These are phyloP conservation scores for Aspergillus pseudoviridinutans DNA, from an alignment of 2,329 filamentous ascomycete genomes.

Conservation along the genomic window DNA sequence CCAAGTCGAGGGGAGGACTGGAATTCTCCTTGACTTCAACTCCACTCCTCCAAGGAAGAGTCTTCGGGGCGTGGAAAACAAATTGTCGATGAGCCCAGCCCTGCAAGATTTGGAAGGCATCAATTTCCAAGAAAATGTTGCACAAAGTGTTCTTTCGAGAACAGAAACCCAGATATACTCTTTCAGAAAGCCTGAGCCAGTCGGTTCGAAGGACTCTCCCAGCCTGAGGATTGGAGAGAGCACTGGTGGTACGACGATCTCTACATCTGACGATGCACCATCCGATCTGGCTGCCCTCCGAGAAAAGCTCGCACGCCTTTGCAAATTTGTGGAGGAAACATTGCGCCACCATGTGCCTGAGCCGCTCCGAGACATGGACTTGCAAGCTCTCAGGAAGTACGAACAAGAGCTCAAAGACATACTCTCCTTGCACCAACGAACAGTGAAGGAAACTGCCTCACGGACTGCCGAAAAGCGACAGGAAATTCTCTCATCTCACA, in stretches of 20 bases:
- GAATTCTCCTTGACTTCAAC: conserved; percentile 21
- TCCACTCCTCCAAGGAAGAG: conserved; percentile 8
- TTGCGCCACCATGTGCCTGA: background rate
- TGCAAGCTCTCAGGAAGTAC: conserved; percentile 12
- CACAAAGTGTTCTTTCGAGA: background rate
- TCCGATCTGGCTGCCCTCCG: background rate
- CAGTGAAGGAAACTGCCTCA: background rate
- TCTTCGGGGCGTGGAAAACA: background rate
- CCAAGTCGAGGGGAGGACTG: background rate
- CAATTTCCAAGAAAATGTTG: conserved; percentile 8
- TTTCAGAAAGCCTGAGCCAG: background rate
- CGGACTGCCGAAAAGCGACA: background rate
- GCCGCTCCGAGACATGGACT: conserved; percentile 6
- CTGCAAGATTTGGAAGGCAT: conserved; percentile 19
- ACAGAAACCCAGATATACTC: background rate
- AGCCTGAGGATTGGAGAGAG: background rate
- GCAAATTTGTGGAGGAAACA: conserved; percentile 14
- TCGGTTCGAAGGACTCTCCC: background rate
- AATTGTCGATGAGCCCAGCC: conserved; percentile 11
- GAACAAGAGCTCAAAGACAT: conserved; percentile 13
- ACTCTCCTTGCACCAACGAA: conserved; percentile 2
- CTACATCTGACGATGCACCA: background rate
- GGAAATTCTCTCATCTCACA: background rate
- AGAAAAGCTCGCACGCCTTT: conserved; percentile 16
- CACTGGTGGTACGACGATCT: background rate